Base-by-base conservation (phyloP, 2,329 filamentous ascomycete genomes). In the Zasmidium citrigriseum region DNA sequence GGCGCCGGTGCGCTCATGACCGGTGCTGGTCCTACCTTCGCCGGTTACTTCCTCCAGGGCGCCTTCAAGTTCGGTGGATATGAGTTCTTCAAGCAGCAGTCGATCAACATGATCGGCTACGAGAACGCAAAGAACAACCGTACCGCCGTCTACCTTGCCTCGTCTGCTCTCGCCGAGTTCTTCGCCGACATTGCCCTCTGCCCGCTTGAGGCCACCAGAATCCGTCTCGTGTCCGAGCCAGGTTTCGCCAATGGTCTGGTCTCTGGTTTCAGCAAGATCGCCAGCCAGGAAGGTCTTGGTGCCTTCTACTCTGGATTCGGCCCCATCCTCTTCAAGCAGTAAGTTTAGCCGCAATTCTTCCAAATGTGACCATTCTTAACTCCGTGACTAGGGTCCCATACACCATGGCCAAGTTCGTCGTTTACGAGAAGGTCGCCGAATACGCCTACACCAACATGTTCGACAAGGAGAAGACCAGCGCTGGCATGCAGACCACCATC, bases 381-480 rank as follows among this genome's bases (percentile, higher is more conserved):
- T 11, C 12, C 21, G 14, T 34, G 9, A 48, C 4, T 66, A 91
- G 89, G 84, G 87, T 96, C 70, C 91, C 91, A 66, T 96, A 96
- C 83, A 96, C 91, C 78, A 93, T 95, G 89, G 83, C 91, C 85
- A 96, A 96, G 84, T 96, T 96, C 82, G 91, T 93, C 78, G 91
- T 93, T 72, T 95, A 86, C 85, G 91, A 96, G 82, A 93, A 93
- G 85, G 89, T 91, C 70, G 82, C 86, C 70, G 91, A 95, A 82
- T 72, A 82, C 68, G 77, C 90, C 81, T 93, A 87, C 84, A 54
- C 57, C 51, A 76, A 80, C 69, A 64, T 73, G 54, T 72, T 89
- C 74, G 88, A 91, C 84, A 93, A 93, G 85, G 79, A 82, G 72
- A 82, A 80, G 60, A 78, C 89, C 68, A 88, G 87, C 71, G 79